These are phyloP conservation scores for Mycena sp. DNA, from an alignment of 1,284 basidiomycete genomes.

Conservation along the genomic window DNA sequence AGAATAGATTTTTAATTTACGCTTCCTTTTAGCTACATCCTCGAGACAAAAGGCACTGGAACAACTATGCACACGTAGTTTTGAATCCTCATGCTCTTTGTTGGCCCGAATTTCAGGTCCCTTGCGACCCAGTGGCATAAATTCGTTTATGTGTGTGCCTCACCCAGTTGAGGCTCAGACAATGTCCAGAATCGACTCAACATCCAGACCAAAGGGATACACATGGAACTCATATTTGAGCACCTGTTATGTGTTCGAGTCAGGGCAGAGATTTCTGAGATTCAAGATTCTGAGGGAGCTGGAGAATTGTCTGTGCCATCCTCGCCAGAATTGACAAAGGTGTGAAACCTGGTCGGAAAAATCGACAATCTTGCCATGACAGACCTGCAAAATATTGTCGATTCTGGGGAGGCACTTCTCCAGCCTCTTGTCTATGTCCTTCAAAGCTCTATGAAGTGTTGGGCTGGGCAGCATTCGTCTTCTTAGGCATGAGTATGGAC, in stretches of 20 bases:
- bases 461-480: slow-evolving; percentile 56
- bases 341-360: slow-evolving; percentile 57
- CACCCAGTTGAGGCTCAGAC: too few relatives aligned
- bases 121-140: slow-evolving; percentile 59
- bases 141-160: slow-evolving; percentile 50
- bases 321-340: neutral
- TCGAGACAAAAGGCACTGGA: slow-evolving; percentile 51
- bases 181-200: slow-evolving; percentile 50
- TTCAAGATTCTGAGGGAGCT: slow-evolving; percentile 1
- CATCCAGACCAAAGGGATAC: slow-evolving; percentile 66
- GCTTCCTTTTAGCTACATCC: slow-evolving; percentile 44
- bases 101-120: slow-evolving; percentile 42
- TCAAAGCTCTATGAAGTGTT: slow-evolving; percentile 47
- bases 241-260: slow-evolving; percentile 77
- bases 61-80: slow-evolving; percentile 55
- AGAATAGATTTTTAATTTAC: neutral
- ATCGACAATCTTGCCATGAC: slow-evolving; percentile 64
- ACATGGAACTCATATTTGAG: slow-evolving; percentile 78
- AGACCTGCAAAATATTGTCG: slow-evolving; percentile 49
- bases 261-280: slow-evolving; percentile 54
- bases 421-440: slow-evolving; percentile 25
- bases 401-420: neutral
- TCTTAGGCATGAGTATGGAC: slow-evolving; percentile 59
- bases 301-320: slow-evolving; percentile 35
- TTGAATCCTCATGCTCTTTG: slow-evolving; percentile 49